phyloP scores from a whole-genome alignment of 192 early-diverging fungal genomes.

The Spinellus fusiger region DNA sequence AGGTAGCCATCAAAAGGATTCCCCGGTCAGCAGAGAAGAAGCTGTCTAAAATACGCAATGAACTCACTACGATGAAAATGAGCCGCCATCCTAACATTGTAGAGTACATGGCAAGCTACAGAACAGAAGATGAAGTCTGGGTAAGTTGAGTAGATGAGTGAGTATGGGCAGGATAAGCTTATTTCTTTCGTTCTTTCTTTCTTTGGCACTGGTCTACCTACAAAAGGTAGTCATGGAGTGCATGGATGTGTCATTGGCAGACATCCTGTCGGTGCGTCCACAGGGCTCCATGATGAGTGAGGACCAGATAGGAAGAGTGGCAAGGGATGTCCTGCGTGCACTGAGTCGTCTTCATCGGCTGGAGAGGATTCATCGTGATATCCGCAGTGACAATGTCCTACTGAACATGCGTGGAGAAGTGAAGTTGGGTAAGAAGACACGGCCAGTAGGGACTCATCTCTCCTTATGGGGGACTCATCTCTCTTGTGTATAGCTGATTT shows the following conservation, averaged over 20 bases:
- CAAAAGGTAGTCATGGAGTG: constrained; percentile 85
- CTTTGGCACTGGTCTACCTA: too few relatives aligned
- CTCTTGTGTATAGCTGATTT: constrained; percentile 68
- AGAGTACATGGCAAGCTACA: constrained; percentile 84
- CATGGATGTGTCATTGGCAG: constrained; percentile 98
- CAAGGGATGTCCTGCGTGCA: constrained; percentile 75
- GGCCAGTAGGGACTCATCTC: background rate
- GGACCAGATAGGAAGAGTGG: constrained; percentile 86
- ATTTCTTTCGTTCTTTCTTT: too few relatives aligned
- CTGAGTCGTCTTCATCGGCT: constrained; percentile 71
- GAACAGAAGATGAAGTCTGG: constrained; percentile 85
- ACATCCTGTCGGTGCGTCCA: constrained; percentile 85
- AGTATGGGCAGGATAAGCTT: too few relatives aligned
- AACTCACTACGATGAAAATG: constrained; percentile 84
- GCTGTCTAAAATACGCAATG: constrained; percentile 86
- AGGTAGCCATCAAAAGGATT: constrained; percentile 92
- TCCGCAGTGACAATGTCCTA: constrained; percentile 91
- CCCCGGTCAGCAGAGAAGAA: constrained; percentile 80
- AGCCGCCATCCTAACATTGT: constrained; percentile 89
- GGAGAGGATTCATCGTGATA: constrained; percentile 88
- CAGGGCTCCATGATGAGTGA: constrained; percentile 61
- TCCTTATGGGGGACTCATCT: background rate
- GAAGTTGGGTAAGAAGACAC: constrained; percentile 56
- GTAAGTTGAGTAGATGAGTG: constrained; percentile 16
- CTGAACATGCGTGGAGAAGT: constrained; percentile 76